These are phyloP conservation scores for Microdochium nivale DNA, from an alignment of 2,329 filamentous ascomycete species.

Conservation along the genomic window DNA sequence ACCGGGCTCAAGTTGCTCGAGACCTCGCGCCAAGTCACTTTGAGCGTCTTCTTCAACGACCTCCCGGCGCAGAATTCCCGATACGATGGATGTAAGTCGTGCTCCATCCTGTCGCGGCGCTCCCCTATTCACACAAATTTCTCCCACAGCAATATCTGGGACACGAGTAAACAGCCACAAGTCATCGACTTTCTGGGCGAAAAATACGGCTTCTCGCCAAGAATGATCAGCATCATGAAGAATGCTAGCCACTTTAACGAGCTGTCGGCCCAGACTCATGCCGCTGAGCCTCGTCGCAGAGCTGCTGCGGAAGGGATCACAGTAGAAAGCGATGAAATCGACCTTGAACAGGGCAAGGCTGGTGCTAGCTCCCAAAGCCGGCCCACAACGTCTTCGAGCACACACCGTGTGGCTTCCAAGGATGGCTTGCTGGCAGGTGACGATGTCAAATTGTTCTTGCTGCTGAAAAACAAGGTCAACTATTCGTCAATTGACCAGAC, in stretches of 20 bases:
- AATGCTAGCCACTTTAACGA: constrained; percentile 20
- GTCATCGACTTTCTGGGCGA: constrained; percentile 45
- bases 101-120: neutral
- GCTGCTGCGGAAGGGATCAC: neutral
- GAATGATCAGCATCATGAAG: constrained; percentile 55
- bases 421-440: constrained; percentile 8
- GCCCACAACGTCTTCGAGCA: too few species aligned
- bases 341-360: too few species aligned
- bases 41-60: constrained; percentile 22
- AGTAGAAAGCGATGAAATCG: neutral
- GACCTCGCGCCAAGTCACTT: constrained; percentile 38
- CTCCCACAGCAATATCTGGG: constrained; percentile 55
- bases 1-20: constrained; percentile 45
- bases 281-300: constrained; percentile 2
- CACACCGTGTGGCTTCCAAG: neutral
- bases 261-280: constrained; percentile 4
- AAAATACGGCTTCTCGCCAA: constrained; percentile 60
- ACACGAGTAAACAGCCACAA: constrained; percentile 50
- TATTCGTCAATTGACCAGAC: constrained; percentile 68
- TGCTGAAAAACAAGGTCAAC: constrained; percentile 66
- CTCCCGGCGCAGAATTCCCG: constrained; percentile 30
- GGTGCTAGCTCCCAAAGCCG: too few species aligned
- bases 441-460: constrained; percentile 30
- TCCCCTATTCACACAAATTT: constrained; percentile 3
- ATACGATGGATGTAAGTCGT: constrained; percentile 62